Evolutionary conservation across 2,329 filamentous ascomycete genomes (phyloP).

Genomic region (Botryotinia calthae): DNA sequence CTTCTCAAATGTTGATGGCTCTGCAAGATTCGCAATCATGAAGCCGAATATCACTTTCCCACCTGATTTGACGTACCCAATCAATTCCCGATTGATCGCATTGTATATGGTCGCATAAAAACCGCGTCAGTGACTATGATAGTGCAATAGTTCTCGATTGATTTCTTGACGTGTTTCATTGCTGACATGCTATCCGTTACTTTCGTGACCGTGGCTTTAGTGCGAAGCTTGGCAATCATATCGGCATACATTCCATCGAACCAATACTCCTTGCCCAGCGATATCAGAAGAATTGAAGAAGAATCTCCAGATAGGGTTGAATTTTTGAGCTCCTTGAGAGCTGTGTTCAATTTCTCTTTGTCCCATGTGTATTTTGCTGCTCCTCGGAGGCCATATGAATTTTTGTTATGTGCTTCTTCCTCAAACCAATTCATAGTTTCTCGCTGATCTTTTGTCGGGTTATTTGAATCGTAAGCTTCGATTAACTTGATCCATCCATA

Average conservation of each 20-base stretch:
- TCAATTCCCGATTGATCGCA: too few species aligned
- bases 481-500: not conserved
- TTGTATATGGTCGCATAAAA: too few species aligned
- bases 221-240: not conserved
- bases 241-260: not conserved
- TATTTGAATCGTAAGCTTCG: not conserved
- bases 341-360: not conserved
- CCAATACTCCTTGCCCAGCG: not conserved
- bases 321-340: too few species aligned
- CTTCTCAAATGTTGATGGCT: not conserved
- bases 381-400: not conserved
- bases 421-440: not conserved
- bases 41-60: not conserved
- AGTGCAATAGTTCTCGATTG: too few species aligned
- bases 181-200: not conserved
- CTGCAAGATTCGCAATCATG: rapidly evolving
- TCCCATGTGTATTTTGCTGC: not conserved
- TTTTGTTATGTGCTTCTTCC: not conserved
- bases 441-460: not conserved
- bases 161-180: not conserved
- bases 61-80: too few species aligned
- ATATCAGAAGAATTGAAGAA: not conserved
- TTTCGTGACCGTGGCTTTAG: not conserved
- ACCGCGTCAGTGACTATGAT: too few species aligned
- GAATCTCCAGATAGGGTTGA: too few species aligned